Base-by-base conservation (phyloP, 2,329 filamentous ascomycete genomes). In the Ophiocordyceps camponoti-floridani region DNA sequence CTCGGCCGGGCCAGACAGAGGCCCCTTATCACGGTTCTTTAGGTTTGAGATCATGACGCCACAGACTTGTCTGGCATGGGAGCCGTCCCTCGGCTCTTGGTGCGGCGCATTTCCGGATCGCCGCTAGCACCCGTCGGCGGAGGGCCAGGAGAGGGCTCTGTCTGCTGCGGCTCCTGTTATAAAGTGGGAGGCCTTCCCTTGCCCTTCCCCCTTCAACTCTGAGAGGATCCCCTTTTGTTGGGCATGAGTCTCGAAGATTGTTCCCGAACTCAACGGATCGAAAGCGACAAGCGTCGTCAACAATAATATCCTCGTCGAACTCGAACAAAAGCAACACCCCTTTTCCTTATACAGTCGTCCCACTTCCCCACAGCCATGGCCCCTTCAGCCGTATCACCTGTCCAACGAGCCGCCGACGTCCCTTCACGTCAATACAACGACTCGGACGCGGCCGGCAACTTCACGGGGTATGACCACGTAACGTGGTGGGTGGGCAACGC, bases 401-500 rank as follows among this genome's bases (percentile, higher is more conserved):
- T 59, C 44, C 61, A 62, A 53, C 67, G 68, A 49, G 60, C 65
- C 52, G 58, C 58, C 43, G 62, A 65, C 52, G 56, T 64, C 41
- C 56, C 63, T 41, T 56, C 61, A 45, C 53, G 58, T 38, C 54
- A 58, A 40, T 57, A 61, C 47, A 72, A 72, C 54, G 68, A 68
- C 73, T 68, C 54, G 68, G 68, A 73, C 54, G 64, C 69, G 53
- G 49, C 62, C 2, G 52, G 46, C 54, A 73, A 70, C 58, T 88
- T 94, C 67, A 75, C 77, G 48, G 87, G 85, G 57, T 95, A 94
- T 61, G 85, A 94, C 64, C 84, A 94, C 63, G 76, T 94, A 46
- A 88, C 86, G 53, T 95, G 88, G 88, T 94, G 86, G 68, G 89
- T 95, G 28, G 87, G 88, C 58, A 96, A 96, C 59, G 88, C 89